Conservation (phyloP, 1,284 basidiomycete genomes). For the Puccinia hordei region DNA sequence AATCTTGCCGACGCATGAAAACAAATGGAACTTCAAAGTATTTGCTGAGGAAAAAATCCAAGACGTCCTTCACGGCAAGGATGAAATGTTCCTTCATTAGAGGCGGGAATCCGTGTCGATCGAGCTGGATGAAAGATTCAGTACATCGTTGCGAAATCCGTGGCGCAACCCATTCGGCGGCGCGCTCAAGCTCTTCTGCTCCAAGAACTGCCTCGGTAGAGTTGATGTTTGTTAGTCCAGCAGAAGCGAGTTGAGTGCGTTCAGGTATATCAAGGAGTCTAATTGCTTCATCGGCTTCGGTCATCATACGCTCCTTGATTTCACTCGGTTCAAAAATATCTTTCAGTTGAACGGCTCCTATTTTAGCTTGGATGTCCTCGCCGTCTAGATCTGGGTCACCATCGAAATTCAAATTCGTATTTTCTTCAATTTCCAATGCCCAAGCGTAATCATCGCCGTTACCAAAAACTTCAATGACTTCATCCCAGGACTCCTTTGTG, state of each 20-base stretch:
- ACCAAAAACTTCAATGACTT: constrained; percentile 95
- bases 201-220: constrained; percentile 68
- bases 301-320: constrained; percentile 85
- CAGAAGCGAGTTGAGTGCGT: constrained; percentile 91
- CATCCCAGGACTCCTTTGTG: constrained; percentile 80
- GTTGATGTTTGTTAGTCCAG: constrained; percentile 71
- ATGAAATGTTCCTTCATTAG: constrained; percentile 72
- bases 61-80: constrained; percentile 74
- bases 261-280: constrained; percentile 89
- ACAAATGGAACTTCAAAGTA: constrained; percentile 91
- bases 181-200: constrained; percentile 74
- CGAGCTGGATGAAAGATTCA: constrained; percentile 65
- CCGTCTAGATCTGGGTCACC: constrained; percentile 71
- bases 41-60: constrained; percentile 82
- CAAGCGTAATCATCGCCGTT: constrained; percentile 96
- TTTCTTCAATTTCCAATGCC: constrained; percentile 78
- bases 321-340: constrained; percentile 98
- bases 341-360: constrained; percentile 39
- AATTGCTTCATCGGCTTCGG: constrained; percentile 87
- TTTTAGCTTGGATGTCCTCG: constrained; percentile 17
- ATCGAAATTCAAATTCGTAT: constrained; percentile 66
- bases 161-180: constrained; percentile 83
- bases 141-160: constrained; percentile 69
- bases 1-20: constrained; percentile 89
- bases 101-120: constrained; percentile 65